Evolutionary conservation across 306 rosid genomes (phyloP), one percentile per base, ranked within the genome.

Genomic region (Trichosanthes cucumerina): DNA sequence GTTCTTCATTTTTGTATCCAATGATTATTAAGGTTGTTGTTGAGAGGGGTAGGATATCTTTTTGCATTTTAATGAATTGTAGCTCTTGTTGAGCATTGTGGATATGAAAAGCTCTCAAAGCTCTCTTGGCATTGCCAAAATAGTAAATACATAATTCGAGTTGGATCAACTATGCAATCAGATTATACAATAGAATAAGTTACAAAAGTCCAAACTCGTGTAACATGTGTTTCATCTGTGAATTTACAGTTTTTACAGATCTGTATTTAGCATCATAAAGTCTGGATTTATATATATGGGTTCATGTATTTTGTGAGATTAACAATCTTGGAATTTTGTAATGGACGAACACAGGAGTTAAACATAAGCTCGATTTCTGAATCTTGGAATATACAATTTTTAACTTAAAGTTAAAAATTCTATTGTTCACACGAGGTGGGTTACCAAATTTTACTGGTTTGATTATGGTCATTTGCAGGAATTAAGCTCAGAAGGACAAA

Each of bases 401-500:
- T 10, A 59, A 21, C 28, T 9, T 26, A 57, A 21, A 57, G 63
- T 23, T 5, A 4, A 58, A 3, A 10, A 26, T 60, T 60, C 68
- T 60, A 54, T n/a, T 54, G 12, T 54, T 54, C 28, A n/a, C 14
- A 56, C 13, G 5, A 23, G 13, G 14, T 26, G 68, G 68, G 36
- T 26, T 24, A 12, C 64, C 31, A 24, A 24, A 1, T 12, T 24
- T 12, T 24, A 46, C 34, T 47, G 19, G 6, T 57, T 58, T 31
- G 44, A 75, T 11, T 49, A 13, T 47, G 69, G 68, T 38, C 78
- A 77, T 60, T 38, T 77, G 83, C 89, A 94, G 98, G 98, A 92
- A 79, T 76, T 93, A 70, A 92, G 93, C 75, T 82, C 89, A 21
- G 89, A 86, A 72, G 92, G 82, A 19, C 77, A 64, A 38, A 76